Conservation (phyloP, 495 filamentous ascomycete species). For the Tirmania nivea region DNA sequence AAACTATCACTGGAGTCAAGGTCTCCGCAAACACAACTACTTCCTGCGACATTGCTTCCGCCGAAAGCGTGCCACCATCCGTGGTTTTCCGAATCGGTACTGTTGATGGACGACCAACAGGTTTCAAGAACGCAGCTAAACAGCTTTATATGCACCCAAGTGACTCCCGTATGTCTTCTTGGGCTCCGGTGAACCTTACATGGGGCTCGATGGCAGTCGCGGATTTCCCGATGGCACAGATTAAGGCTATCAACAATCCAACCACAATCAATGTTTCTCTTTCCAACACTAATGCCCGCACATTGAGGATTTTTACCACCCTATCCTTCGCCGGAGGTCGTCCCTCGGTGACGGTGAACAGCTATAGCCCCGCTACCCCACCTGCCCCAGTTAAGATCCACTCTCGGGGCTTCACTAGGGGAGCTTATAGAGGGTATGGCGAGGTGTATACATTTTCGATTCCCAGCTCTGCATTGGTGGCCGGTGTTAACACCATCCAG, state of each 20-base stretch:
- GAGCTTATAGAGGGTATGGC: constrained; percentile 38
- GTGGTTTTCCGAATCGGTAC: constrained; percentile 43
- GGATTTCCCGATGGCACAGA: constrained; percentile 44
- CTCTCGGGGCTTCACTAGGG: constrained; percentile 40
- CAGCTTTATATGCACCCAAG: constrained; percentile 45
- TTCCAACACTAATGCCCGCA: constrained; percentile 28
- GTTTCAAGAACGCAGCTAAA: constrained; percentile 43
- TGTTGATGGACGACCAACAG: constrained; percentile 40
- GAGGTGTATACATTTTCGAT: constrained; percentile 39
- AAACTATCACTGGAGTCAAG: constrained; percentile 22
- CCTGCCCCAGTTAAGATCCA: constrained; percentile 40
- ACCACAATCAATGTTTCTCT: constrained; percentile 41
- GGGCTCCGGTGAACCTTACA: constrained; percentile 37
- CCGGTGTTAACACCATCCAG: constrained; percentile 39
- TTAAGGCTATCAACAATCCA: constrained; percentile 39
- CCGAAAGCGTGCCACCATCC: constrained; percentile 24
- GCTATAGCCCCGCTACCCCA: constrained; percentile 26
- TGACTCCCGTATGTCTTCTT: constrained; percentile 37
- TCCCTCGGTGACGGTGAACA: constrained; percentile 30
- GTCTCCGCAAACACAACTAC: constrained; percentile 33
- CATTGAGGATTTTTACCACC: constrained; percentile 41
- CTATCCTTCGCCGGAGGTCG: constrained; percentile 36
- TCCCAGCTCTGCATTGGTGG: constrained; percentile 32
- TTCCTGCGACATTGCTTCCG: constrained; percentile 32
- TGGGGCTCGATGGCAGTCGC: constrained; percentile 29